These are phyloP conservation scores for Candida sanyaensis DNA, from an alignment of 1,139 yeast genomes.

Conservation along the genomic window DNA sequence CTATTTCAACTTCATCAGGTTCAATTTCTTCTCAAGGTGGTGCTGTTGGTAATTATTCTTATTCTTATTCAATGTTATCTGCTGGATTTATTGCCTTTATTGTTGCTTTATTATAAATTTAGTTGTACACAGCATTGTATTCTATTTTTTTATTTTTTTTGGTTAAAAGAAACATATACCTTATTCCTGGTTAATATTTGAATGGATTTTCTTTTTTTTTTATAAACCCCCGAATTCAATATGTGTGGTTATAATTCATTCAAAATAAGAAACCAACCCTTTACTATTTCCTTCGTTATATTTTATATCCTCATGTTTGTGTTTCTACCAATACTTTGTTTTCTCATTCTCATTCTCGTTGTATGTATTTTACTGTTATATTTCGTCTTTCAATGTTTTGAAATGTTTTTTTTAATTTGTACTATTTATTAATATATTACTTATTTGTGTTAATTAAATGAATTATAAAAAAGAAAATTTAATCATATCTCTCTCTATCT, in stretches of 20 bases:
- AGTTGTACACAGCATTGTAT: constrained; percentile 5
- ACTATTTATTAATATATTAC: too few species aligned
- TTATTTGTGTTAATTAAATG: too few species aligned
- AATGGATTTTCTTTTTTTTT: too few species aligned
- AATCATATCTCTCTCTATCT: neutral
- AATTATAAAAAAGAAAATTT: too few species aligned
- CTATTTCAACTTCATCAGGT: constrained; percentile 9
- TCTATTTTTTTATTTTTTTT: too few species aligned
- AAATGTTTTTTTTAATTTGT: too few species aligned
- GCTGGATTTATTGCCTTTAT: constrained; percentile 51
- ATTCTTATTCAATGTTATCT: constrained; percentile 33
- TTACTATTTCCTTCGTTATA: constrained; percentile 45
- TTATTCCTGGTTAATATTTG: too few species aligned
- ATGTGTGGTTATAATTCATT: neutral
- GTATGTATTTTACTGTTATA: neutral
- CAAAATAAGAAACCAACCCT: constrained; percentile 10
- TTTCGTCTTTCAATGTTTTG: neutral
- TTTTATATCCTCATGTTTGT: constrained; percentile 46
- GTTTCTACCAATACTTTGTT: constrained; percentile 1
- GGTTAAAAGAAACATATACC: too few species aligned
- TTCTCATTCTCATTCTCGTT: neutral
- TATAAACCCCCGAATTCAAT: neutral
- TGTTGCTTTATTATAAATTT: constrained; percentile 37
- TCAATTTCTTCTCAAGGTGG: constrained; percentile 16
- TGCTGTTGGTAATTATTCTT: constrained; percentile 33